Conservation (phyloP, 78 protist species). For the Pigoraptor vietnamica region DNA sequence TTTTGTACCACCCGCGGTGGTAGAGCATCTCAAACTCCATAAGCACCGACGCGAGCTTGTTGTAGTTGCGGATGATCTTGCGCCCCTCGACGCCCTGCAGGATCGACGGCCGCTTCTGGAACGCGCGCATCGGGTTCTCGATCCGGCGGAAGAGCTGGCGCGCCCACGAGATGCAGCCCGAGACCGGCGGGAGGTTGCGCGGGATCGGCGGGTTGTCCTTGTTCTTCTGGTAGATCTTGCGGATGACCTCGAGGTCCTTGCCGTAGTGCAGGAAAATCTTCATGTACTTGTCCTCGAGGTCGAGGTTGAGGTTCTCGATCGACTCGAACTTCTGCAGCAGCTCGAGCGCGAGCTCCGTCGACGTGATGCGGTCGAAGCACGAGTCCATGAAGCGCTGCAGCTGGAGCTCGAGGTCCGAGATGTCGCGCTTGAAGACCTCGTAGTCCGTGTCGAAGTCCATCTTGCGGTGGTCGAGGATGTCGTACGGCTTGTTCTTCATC, state of each 20-base stretch:
- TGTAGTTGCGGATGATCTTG: slow-evolving; percentile 64
- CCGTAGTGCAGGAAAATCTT: slow-evolving; percentile 64
- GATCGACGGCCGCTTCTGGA: slow-evolving; percentile 28
- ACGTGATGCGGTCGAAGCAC: slow-evolving; percentile 43
- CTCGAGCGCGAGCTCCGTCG: slow-evolving; percentile 33
- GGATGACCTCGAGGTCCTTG: slow-evolving; percentile 54
- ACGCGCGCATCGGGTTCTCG: slow-evolving; percentile 67
- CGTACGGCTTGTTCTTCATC: slow-evolving; percentile 59
- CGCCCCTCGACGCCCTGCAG: slow-evolving; percentile 46
- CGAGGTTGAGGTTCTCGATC: slow-evolving; percentile 40
- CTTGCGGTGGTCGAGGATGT: slow-evolving; percentile 51
- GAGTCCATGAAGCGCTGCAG: slow-evolving; percentile 57
- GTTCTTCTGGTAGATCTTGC: slow-evolving; percentile 52
- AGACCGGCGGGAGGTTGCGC: slow-evolving; percentile 79
- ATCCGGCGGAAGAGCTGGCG: slow-evolving; percentile 60
- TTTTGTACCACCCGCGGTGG: slow-evolving; percentile 48
- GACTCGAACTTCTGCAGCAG: slow-evolving; percentile 60
- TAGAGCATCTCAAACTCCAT: slow-evolving; percentile 64
- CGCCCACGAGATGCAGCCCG: slow-evolving; percentile 67
- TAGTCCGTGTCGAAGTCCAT: slow-evolving; percentile 60
- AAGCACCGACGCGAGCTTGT: slow-evolving; percentile 59
- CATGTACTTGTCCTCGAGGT: slow-evolving; percentile 52
- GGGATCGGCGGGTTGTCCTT: slow-evolving; percentile 56
- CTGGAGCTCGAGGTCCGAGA: slow-evolving; percentile 39
- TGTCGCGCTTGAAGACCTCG: slow-evolving; percentile 39